Evolutionary conservation across 805 yeast genomes (phyloP).

Genomic region (Cyberlindnera veronae): DNA sequence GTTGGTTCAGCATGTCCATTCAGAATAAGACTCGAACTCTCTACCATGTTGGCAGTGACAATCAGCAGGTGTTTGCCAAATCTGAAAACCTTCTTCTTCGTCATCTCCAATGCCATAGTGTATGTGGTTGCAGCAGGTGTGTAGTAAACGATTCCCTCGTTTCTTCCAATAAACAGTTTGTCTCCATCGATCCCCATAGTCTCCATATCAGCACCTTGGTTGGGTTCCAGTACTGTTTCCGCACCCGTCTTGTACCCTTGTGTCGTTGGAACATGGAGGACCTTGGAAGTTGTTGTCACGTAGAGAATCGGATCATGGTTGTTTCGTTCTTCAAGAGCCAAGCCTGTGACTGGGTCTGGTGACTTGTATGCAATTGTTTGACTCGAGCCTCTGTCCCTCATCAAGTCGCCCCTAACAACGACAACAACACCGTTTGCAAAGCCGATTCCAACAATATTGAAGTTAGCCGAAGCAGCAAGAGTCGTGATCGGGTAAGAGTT

Average conservation of each 20-base stretch:
- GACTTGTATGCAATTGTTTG: conserved; percentile 74
- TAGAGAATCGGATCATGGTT: conserved; percentile 51
- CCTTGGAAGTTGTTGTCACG: conserved; percentile 70
- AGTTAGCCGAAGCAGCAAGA: conserved; percentile 48
- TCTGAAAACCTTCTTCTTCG: conserved; percentile 50
- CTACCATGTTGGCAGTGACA: conserved; percentile 45
- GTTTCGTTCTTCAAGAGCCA: conserved; percentile 47
- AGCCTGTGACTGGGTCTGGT: conserved; percentile 76
- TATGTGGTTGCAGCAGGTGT: conserved; percentile 50
- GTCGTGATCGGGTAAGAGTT: conserved; percentile 79
- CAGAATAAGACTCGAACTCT: conserved; percentile 31
- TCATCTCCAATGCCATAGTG: conserved; percentile 51
- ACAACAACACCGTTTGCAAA: conserved; percentile 82
- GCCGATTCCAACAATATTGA: conserved; percentile 70
- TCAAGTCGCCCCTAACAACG: conserved; percentile 79
- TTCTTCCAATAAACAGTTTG: conserved; percentile 61
- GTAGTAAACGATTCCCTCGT: conserved; percentile 62
- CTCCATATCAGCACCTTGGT: conserved; percentile 44
- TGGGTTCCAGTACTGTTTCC: conserved; percentile 40
- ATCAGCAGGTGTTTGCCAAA: conserved; percentile 57
- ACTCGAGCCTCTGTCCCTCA: conserved; percentile 86
- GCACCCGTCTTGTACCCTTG: conserved; percentile 76
- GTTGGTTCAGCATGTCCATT: conserved; percentile 41
- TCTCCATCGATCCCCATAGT: conserved; percentile 39
- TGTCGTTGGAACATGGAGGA: conserved; percentile 68